Conservation (phyloP, 768 basidiomycete genomes). For the Boletus rubescentipes region DNA sequence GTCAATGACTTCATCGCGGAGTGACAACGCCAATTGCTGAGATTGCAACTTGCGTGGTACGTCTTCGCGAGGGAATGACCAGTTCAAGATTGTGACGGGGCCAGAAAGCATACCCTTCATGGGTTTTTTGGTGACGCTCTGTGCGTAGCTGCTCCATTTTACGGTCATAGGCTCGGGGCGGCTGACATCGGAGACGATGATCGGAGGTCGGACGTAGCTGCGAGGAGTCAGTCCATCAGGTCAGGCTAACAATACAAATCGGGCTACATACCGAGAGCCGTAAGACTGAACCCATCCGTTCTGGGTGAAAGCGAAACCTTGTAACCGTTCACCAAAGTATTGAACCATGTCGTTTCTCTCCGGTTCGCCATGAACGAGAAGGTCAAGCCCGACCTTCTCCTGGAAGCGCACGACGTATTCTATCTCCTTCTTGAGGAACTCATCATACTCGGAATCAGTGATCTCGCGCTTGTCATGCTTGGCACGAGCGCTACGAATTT, state of each 20-base stretch:
- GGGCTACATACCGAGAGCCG: constrained; percentile 78
- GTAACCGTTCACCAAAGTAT: constrained; percentile 96
- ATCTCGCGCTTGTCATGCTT: constrained; percentile 92
- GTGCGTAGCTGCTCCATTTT: constrained; percentile 95
- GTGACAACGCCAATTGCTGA: constrained; percentile 95
- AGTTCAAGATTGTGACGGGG: constrained; percentile 98
- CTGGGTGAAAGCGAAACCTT: constrained; percentile 97
- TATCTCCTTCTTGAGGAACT: constrained; percentile 98
- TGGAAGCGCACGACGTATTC: constrained; percentile 93
- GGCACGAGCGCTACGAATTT: constrained; percentile 95
- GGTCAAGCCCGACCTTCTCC: constrained; percentile 92
- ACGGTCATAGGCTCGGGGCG: constrained; percentile 93
- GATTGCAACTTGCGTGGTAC: constrained; percentile 95
- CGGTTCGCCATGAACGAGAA: constrained; percentile 97
- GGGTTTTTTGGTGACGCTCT: constrained; percentile 87
- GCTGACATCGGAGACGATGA: constrained; percentile 97
- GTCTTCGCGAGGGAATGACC: constrained; percentile 99
- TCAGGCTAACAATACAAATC: constrained; percentile 4
- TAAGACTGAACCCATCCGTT: constrained; percentile 99
- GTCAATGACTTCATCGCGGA: constrained; percentile 97
- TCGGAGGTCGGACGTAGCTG: constrained; percentile 96
- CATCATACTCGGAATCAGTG: constrained; percentile 83
- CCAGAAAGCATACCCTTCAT: constrained; percentile 99
- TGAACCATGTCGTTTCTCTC: constrained; percentile 99
- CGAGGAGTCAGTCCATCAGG: constrained; percentile 8